These are phyloP conservation scores for Boletus sp. DNA, from an alignment of 768 basidiomycete species.

Conservation along the genomic window DNA sequence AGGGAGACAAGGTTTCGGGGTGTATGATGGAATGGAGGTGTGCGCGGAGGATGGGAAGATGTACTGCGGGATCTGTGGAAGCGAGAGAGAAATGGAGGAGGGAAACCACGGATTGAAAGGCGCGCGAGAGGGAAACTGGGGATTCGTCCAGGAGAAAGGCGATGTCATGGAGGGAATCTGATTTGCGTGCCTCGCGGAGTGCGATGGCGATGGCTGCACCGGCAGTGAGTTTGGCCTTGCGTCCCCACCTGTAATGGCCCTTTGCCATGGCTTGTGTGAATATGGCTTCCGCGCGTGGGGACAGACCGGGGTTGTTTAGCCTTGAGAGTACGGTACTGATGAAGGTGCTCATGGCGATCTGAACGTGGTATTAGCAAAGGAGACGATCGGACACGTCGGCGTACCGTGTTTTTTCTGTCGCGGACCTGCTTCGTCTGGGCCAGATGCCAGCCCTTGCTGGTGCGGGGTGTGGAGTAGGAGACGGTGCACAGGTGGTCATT, in stretches of 20 bases:
- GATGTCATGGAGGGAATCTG: constrained; percentile 67
- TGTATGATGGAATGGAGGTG: constrained; percentile 45
- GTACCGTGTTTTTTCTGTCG: constrained; percentile 62
- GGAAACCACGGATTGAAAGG: constrained; percentile 51
- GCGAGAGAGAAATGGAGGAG: constrained; percentile 54
- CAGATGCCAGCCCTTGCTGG: constrained; percentile 56
- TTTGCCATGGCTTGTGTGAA: constrained; percentile 67
- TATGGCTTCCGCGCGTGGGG: constrained; percentile 62
- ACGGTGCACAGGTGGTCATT: constrained; percentile 28
- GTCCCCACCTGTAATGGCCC: constrained; percentile 69
- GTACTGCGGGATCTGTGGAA: constrained; percentile 55
- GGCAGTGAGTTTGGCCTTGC: constrained; percentile 64
- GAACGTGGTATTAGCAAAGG: constrained; percentile 16
- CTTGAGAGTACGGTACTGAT: constrained; percentile 59
- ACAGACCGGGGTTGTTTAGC: constrained; percentile 57
- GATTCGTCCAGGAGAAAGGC: constrained; percentile 63
- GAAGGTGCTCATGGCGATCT: constrained; percentile 65
- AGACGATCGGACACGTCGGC: constrained; percentile 20
- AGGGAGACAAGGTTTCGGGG: constrained; percentile 15
- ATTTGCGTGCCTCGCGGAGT: constrained; percentile 66
- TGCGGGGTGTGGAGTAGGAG: constrained; percentile 50
- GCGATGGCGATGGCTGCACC: constrained; percentile 71
- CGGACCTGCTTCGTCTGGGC: constrained; percentile 64
- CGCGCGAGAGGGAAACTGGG: constrained; percentile 48
- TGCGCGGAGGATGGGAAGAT: constrained; percentile 56